Percentiles rank a stretch among this genome's conserved stretches.
phyloP scores from a whole-genome alignment of 2,329 filamentous ascomycete species.

The Clonostachys rhizophaga region DNA sequence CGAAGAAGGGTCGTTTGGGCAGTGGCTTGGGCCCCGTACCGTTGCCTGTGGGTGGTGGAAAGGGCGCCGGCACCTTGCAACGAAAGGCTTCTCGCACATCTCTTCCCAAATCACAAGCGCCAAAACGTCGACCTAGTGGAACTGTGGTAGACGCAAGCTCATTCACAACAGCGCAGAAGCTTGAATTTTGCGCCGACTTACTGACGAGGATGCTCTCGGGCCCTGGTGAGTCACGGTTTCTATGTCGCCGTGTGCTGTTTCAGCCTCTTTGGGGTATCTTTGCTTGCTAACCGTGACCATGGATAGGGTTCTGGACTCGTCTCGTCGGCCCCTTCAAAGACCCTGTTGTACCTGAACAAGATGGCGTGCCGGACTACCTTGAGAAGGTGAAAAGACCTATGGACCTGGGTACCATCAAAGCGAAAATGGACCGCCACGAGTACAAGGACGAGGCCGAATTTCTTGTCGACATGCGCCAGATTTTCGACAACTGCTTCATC shows the following conservation, averaged over 20 bases:
- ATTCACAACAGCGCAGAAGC: constrained; percentile 35
- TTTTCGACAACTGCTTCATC: constrained; percentile 60
- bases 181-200: constrained; percentile 55
- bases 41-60: constrained; percentile 8
- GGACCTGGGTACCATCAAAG: constrained; percentile 57
- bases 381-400: constrained; percentile 57
- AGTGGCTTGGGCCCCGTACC: constrained; percentile 9
- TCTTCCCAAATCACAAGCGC: constrained; percentile 20
- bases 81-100: constrained; percentile 19
- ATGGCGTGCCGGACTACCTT: constrained; percentile 58
- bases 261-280: background rate
- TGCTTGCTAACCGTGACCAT: background rate
- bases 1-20: constrained; percentile 37
- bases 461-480: constrained; percentile 52
- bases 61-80: constrained; percentile 13
- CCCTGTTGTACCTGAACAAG: constrained; percentile 49
- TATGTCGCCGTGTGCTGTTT: background rate
- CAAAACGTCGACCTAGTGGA: constrained; percentile 25
- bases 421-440: constrained; percentile 49
- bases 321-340: constrained; percentile 58
- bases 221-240: constrained; percentile 37
- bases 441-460: constrained; percentile 52
- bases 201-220: constrained; percentile 57
- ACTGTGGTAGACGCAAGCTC: constrained; percentile 20
- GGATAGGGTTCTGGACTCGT: constrained; percentile 59